Evolutionary conservation across 306 rosid species (phyloP).

Genomic region (Medicago ruthenica): DNA sequence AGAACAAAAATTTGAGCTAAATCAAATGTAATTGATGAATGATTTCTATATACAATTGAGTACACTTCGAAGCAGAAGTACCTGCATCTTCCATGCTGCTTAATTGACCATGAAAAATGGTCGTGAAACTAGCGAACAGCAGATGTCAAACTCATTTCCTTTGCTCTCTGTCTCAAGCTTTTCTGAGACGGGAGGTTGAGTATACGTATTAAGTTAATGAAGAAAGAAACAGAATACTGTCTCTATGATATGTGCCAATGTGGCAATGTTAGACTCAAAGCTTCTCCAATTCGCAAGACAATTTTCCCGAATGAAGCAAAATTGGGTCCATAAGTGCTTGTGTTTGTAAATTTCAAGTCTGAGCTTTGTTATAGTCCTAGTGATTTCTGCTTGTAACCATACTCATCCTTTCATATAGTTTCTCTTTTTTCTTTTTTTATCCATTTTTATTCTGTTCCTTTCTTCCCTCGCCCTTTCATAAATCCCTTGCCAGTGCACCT

Average conservation of each 20-base stretch:
- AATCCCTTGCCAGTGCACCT: constrained; percentile 94
- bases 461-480: constrained; percentile 95
- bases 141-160: constrained; percentile 45
- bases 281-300: constrained; percentile 45
- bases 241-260: constrained; percentile 29
- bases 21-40: constrained; percentile 44
- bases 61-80: constrained; percentile 38
- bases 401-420: constrained; percentile 70
- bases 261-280: constrained; percentile 47
- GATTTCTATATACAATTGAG: constrained; percentile 50
- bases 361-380: constrained; percentile 71
- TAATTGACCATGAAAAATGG: constrained; percentile 48
- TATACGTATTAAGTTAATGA: constrained; percentile 51
- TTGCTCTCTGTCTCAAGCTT: too few species aligned
- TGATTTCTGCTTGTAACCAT: constrained; percentile 86
- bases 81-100: constrained; percentile 47
- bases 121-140: constrained; percentile 50
- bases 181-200: constrained; percentile 44
- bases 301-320: constrained; percentile 43
- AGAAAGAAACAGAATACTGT: constrained; percentile 43
- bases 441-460: constrained; percentile 92
- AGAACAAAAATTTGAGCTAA: constrained; percentile 59
- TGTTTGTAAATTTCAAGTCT: constrained; percentile 25
- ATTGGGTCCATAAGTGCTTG: constrained; percentile 41
- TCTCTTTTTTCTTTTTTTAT: constrained; percentile 92